Evolutionary conservation across 345 rosid species (phyloP), one percentile per base, ranked within the genome.

Genomic region (Streptanthus diversifolius): DNA sequence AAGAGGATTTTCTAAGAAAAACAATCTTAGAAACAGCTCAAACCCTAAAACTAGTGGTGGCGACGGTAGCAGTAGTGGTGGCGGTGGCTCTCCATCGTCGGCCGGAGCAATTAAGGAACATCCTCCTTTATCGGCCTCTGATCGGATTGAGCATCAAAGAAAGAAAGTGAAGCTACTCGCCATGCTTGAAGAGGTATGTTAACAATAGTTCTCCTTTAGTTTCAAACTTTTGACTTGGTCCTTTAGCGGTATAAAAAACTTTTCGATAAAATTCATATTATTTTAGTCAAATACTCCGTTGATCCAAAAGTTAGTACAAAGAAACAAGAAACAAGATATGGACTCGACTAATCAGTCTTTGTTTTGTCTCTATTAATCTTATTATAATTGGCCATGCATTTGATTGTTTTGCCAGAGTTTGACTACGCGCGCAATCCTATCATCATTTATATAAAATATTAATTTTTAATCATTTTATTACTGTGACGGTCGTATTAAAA

Each of bases 141-240:
- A 95, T 71, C 83, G 97, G 73, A 89, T 89, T 84, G 97, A 95
- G 72, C 92, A 89, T 81, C 99, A 95, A 70, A 86, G 97, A 78
- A 87, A 92, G 79, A 95, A 91, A 88, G 95, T 83, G 88, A 95
- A 91, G 79, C 87, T 95, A 40, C 71, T 95, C 68, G 74, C 92
- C 79, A 95, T 91, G 99, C 95, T 95, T 81, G 99, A 95, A 74
- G 97, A 95, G 99, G 99, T 90, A 91, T 80, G 96, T 93, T 76
- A 48, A 48, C 4, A 63, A 58, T 48, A 14, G 24, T 29, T 41
- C 29, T 18, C 37, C 22, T 71, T 58, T 22, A 39, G 56, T 39
- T 66, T 65, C 36, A 63, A 62, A 66, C 71, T 37, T 56, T 63
- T 71, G 33, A 60, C 18, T 33, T 69, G 24, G 22, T 62, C 59